Evolutionary conservation across 163 green algal species (phyloP).

Genomic region (Scenedesmus sp.): DNA sequence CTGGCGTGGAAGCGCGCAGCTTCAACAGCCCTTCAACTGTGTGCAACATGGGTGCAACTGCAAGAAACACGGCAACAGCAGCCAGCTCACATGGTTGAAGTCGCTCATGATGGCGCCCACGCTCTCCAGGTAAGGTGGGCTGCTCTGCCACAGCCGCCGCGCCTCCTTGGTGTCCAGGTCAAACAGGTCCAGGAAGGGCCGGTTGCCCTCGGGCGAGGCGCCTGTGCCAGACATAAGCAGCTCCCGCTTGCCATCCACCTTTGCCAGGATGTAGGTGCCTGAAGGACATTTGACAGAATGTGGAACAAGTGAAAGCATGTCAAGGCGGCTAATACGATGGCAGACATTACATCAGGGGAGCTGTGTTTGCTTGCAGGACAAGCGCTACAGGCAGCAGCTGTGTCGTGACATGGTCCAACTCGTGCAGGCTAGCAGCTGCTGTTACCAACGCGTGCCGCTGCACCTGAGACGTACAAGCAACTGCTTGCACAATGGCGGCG

Average conservation of each 20-base stretch:
- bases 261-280: constrained; percentile 91
- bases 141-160: constrained; percentile 90
- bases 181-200: constrained; percentile 96
- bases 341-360: too few relatives aligned
- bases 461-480: background rate
- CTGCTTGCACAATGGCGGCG: background rate
- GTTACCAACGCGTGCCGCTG: background rate
- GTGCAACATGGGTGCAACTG: too few relatives aligned
- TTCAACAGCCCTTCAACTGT: too few relatives aligned
- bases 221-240: constrained; percentile 75
- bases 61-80: background rate
- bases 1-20: too few relatives aligned
- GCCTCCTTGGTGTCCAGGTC: constrained; percentile 80
- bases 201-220: constrained; percentile 81
- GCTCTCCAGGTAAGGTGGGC: constrained; percentile 83
- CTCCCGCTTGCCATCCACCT: constrained; percentile 69
- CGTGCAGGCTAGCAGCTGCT: background rate
- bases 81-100: constrained; percentile 51
- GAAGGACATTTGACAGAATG: background rate
- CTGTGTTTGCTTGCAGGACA: too few relatives aligned
- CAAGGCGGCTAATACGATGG: too few relatives aligned
- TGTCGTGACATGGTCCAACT: too few relatives aligned
- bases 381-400: too few relatives aligned
- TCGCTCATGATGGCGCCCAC: constrained; percentile 88
- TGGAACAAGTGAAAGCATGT: too few relatives aligned